Evolutionary conservation across 495 filamentous ascomycete genomes (phyloP).

Genomic region (Aspergillus sclerotiicarbonarius): DNA sequence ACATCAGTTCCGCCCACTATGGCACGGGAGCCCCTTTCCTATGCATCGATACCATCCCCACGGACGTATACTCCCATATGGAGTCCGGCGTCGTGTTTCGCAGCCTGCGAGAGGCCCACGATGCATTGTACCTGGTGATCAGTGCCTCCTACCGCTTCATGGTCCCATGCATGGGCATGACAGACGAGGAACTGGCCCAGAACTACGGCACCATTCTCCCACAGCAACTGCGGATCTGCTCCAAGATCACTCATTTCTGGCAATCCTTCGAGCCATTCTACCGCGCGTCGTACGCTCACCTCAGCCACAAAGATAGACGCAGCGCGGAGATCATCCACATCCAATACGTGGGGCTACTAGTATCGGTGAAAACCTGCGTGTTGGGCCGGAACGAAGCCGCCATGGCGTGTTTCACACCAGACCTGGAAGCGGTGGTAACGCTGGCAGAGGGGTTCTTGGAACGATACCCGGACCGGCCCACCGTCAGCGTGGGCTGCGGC

Average conservation of each 20-base stretch:
- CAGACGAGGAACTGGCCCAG: not conserved
- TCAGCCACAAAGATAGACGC: slow-evolving; percentile 1
- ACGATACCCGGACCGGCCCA: slow-evolving; percentile 15
- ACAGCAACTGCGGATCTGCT: not conserved
- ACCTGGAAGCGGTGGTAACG: slow-evolving; percentile 3
- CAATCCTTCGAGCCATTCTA: not conserved
- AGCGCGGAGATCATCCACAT: slow-evolving; percentile 17
- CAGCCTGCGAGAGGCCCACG: not conserved
- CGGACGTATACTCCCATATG: not conserved
- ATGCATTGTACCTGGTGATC: not conserved
- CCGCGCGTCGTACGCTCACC: not conserved
- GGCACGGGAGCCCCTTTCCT: not conserved
- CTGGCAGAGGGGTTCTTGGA: slow-evolving; percentile 9
- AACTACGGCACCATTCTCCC: not conserved
- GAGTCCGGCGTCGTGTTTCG: not conserved
- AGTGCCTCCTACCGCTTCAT: not conserved
- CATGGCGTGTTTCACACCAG: not conserved
- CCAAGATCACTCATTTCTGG: not conserved
- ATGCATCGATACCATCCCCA: not conserved
- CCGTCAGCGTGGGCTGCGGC: slow-evolving; percentile 17
- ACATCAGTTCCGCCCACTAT: slow-evolving; percentile 8
- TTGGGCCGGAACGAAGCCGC: not conserved
- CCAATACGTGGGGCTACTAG: not conserved
- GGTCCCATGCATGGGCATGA: not conserved
- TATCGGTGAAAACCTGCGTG: slow-evolving; percentile 10